Conservation (phyloP, 2,329 filamentous ascomycete genomes). For the Trichoderma koningii region DNA sequence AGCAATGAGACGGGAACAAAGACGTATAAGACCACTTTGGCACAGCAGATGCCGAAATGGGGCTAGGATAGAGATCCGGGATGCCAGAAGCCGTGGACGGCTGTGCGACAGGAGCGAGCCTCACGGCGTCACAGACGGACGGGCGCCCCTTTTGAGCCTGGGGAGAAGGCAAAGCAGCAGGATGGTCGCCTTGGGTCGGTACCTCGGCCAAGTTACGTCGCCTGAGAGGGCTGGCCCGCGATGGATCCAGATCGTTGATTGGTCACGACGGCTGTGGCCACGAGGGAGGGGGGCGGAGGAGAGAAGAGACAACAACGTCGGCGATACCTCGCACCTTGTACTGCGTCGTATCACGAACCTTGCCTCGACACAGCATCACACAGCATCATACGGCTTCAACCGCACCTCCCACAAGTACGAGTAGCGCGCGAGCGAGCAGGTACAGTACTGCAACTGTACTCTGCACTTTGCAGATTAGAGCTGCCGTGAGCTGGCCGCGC, state of each 20-base stretch:
- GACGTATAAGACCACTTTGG: neutral
- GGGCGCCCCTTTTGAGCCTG: constrained; percentile 26
- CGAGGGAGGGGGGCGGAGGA: constrained; percentile 6
- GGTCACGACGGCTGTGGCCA: neutral
- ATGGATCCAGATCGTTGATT: neutral
- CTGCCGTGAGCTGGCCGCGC: constrained; percentile 31
- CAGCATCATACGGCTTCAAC: too few species aligned
- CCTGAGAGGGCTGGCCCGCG: neutral
- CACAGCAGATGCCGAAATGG: neutral
- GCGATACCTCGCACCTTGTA: too few species aligned
- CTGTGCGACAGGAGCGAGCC: constrained; percentile 15
- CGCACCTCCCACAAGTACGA: too few species aligned
- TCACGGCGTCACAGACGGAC: constrained; percentile 17
- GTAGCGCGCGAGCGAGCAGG: too few species aligned
- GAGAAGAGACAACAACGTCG: constrained; percentile 33
- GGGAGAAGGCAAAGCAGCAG: constrained; percentile 20
- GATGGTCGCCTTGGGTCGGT: neutral
- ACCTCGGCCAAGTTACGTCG: too few species aligned
- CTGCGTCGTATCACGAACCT: too few species aligned
- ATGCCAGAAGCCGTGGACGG: neutral
- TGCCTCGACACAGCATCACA: too few species aligned
- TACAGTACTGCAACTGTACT: too few species aligned
- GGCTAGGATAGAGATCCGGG: neutral
- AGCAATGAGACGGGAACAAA: neutral
- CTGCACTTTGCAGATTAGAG: constrained; percentile 21